These are phyloP conservation scores for Kodamaea restingae DNA, from an alignment of 805 yeast genomes.

Conservation along the genomic window DNA sequence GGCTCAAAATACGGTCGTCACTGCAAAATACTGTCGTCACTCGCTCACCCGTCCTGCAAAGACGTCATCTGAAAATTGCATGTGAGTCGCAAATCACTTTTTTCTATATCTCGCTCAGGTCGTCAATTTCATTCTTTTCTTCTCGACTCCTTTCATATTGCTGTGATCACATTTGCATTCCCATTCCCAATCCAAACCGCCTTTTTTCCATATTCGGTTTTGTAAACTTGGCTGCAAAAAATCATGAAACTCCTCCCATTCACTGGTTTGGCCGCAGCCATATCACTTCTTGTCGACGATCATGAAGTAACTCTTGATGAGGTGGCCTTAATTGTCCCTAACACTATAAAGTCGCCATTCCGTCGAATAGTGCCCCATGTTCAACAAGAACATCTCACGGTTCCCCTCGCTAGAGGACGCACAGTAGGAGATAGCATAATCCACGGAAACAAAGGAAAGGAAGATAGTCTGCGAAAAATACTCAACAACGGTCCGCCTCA, in stretches of 20 bases:
- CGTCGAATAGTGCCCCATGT: not conserved
- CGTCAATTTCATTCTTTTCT: too few relatives aligned
- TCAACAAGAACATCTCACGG: conserved; percentile 1
- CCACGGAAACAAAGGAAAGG: not conserved
- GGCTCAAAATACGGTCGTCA: too few relatives aligned
- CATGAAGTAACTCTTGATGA: not conserved
- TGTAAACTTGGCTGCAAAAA: too few relatives aligned
- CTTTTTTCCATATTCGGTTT: too few relatives aligned
- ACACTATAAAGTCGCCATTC: not conserved
- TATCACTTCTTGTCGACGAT: not conserved
- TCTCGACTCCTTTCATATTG: too few relatives aligned
- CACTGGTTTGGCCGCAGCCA: not conserved
- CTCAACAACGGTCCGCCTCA: not conserved
- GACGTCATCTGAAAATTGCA: too few relatives aligned
- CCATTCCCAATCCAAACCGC: too few relatives aligned
- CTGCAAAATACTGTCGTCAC: too few relatives aligned
- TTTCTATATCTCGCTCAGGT: too few relatives aligned
- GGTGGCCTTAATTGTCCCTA: not conserved
- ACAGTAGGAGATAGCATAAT: not conserved
- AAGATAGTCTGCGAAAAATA: not conserved
- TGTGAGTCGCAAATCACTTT: too few relatives aligned
- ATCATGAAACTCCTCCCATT: not conserved
- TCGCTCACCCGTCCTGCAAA: too few relatives aligned
- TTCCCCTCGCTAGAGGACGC: not conserved
- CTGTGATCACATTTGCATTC: too few relatives aligned